Conservation (phyloP, 2,329 filamentous ascomycete genomes). For the Penicillium olsonii region DNA sequence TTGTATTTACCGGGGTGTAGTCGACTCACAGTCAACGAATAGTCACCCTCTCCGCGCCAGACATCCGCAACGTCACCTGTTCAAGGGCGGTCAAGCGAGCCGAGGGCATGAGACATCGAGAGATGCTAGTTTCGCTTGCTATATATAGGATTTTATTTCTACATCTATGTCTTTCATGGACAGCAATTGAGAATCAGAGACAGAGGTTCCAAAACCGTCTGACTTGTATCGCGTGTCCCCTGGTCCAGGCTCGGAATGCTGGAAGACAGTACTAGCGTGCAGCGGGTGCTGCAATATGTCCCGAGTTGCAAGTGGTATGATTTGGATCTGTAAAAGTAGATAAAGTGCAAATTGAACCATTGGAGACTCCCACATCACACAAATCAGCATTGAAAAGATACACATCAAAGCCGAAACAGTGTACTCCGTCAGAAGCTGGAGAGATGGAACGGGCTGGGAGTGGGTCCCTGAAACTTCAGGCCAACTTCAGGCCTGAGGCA, state of each 20-base stretch:
- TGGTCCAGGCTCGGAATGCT: background rate
- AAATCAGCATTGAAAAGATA: background rate
- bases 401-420: too few species aligned
- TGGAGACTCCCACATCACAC: background rate
- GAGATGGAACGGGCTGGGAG: background rate
- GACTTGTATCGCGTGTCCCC: slow-evolving; percentile 1
- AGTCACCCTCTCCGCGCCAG: slow-evolving; percentile 27
- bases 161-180: background rate
- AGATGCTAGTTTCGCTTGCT: background rate
- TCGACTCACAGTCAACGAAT: slow-evolving; percentile 17
- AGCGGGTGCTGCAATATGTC: background rate
- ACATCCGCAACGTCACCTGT: slow-evolving; percentile 39
- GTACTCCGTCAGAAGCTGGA: too few species aligned
- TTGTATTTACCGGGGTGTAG: slow-evolving; percentile 15
- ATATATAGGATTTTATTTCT: background rate
- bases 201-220: slow-evolving; percentile 8
- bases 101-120: slow-evolving; percentile 19
- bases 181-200: slow-evolving; percentile 4
- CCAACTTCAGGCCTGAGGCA: slow-evolving; percentile 1
- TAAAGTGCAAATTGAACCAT: background rate
- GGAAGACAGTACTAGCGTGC: background rate
- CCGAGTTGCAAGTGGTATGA: background rate
- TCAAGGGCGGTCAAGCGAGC: slow-evolving; percentile 29
- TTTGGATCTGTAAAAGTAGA: background rate
- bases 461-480: background rate